These are phyloP conservation scores for Ceratopteris richardii DNA, from an alignment of 75 land plant species.

Conservation along the genomic window DNA sequence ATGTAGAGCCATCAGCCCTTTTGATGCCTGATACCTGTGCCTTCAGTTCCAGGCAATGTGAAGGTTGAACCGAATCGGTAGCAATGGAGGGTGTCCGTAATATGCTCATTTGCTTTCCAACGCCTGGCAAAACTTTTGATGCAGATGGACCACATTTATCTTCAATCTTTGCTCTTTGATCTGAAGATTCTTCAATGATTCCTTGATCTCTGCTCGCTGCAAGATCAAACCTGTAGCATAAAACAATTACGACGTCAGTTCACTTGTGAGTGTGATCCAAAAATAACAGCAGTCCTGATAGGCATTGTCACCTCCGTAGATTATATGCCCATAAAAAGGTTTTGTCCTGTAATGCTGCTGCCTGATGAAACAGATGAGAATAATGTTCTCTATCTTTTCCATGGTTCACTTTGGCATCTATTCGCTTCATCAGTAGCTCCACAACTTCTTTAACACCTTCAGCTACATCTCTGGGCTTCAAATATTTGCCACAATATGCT, in stretches of 20 bases:
- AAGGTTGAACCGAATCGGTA: no score
- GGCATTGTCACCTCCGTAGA: slow-evolving; percentile 42
- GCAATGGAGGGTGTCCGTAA: no score
- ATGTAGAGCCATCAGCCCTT: no score
- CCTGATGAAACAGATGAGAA: slow-evolving; percentile 60
- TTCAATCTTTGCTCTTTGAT: neutral
- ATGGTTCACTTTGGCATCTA: slow-evolving; percentile 40
- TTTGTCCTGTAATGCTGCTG: slow-evolving; percentile 74
- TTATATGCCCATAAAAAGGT: slow-evolving; percentile 63
- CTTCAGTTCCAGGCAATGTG: no score
- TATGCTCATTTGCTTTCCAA: no score
- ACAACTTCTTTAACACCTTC: slow-evolving; percentile 58
- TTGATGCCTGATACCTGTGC: no score
- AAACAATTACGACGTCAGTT: neutral
- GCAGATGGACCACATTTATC: neutral
- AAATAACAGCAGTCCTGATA: neutral
- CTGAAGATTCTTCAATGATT: neutral
- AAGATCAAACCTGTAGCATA: neutral
- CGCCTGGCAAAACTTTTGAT: neutral
- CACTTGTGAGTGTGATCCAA: neutral
- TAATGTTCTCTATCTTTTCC: slow-evolving; percentile 57
- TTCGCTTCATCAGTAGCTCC: slow-evolving; percentile 46
- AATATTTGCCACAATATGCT: slow-evolving; percentile 68
- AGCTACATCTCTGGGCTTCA: slow-evolving; percentile 56
- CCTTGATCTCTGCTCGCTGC: no score